phyloP scores from a whole-genome alignment of 192 early-diverging fungal genomes.

The Entomortierella beljakovae region DNA sequence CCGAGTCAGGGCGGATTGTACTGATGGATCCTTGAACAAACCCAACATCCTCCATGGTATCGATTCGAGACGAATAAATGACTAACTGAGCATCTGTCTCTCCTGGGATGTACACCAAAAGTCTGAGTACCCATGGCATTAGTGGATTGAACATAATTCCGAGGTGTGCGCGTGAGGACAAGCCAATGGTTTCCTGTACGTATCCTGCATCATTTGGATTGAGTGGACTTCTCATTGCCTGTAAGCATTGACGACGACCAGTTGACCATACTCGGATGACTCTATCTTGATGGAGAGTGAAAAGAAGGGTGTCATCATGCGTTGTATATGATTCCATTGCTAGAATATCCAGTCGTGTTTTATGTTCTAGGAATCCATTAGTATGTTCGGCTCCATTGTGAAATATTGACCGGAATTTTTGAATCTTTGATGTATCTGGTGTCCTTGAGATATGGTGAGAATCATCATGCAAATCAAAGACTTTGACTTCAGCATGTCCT shows the following conservation, averaged over 20 bases:
- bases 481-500: conserved; percentile 37
- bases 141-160: conserved; percentile 34
- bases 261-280: conserved; percentile 43
- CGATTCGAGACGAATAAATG: conserved; percentile 26
- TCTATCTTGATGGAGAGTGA: conserved; percentile 40
- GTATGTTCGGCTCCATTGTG: conserved; percentile 11
- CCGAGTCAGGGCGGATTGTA: conserved; percentile 19
- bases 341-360: conserved; percentile 21
- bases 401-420: conserved; percentile 26
- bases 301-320: conserved; percentile 32
- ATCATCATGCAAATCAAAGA: conserved; percentile 36
- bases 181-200: conserved; percentile 38
- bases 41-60: conserved; percentile 25
- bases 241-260: conserved; percentile 34
- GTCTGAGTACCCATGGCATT: conserved; percentile 39
- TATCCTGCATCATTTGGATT: conserved; percentile 30
- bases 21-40: conserved; percentile 22
- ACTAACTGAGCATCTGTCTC: conserved; percentile 36
- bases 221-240: conserved; percentile 9
- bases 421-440: conserved; percentile 30
- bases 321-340: conserved; percentile 28
- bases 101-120: conserved; percentile 40
- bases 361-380: conserved; percentile 16
- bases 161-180: conserved; percentile 22
- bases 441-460: conserved; percentile 11